These are phyloP conservation scores for Linum lewisii DNA, from an alignment of 345 rosid species.

Conservation along the genomic window DNA sequence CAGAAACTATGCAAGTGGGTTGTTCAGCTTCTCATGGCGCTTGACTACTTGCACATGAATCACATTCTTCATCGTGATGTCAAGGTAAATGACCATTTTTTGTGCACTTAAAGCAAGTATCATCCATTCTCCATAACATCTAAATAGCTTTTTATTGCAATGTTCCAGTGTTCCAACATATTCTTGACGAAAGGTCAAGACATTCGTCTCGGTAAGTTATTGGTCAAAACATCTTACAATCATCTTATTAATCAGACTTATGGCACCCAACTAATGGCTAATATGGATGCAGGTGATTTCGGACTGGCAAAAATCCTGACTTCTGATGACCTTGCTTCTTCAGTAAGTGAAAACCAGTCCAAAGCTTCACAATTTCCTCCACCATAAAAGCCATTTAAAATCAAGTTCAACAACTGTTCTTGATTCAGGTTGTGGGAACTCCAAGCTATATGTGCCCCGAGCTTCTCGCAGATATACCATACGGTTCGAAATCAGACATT, in stretches of 20 bases:
- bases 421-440: slow-evolving; percentile 90
- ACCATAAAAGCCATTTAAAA: too few species aligned
- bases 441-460: slow-evolving; percentile 99
- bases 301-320: slow-evolving; percentile 97
- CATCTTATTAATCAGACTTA: slow-evolving; percentile 2
- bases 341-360: slow-evolving; percentile 41
- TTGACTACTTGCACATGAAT: slow-evolving; percentile 88
- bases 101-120: too few species aligned
- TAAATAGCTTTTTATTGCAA: not conserved
- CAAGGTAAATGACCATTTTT: slow-evolving; percentile 39
- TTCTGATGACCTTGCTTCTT: slow-evolving; percentile 93
- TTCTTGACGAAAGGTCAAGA: slow-evolving; percentile 88
- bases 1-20: slow-evolving; percentile 99
- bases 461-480: slow-evolving; percentile 98
- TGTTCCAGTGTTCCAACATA: slow-evolving; percentile 86
- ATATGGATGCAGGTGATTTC: slow-evolving; percentile 67
- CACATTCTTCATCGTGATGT: slow-evolving; percentile 99
- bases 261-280: not conserved
- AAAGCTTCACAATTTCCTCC: too few species aligned
- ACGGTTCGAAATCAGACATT: slow-evolving; percentile 92
- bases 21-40: slow-evolving; percentile 93
- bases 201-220: slow-evolving; percentile 80
- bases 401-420: too few species aligned
- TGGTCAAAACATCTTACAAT: not conserved
- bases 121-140: not conserved